Evolutionary conservation across 225 moss, liverwort and hornwort genomes (phyloP).

Genomic region (Pseudisothecium myosuroides): DNA sequence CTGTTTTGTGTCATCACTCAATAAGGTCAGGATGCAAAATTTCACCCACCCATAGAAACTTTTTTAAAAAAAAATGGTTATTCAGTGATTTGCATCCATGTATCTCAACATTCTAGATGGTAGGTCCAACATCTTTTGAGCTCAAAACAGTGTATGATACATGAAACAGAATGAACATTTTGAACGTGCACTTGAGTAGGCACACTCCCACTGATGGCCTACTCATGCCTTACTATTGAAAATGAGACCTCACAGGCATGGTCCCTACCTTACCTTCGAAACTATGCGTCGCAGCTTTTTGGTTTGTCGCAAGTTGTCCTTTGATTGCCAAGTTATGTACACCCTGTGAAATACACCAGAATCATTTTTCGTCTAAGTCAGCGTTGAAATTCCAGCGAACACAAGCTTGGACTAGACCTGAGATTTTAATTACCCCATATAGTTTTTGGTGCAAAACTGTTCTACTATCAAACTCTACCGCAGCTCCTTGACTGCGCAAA

Average conservation of each 20-base stretch:
- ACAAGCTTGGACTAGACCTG: not conserved
- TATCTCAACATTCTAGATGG: not conserved
- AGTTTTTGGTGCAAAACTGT: not conserved
- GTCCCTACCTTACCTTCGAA: not conserved
- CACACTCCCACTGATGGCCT: not conserved
- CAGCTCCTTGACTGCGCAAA: not conserved
- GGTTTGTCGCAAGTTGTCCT: not conserved
- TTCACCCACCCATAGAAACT: too few relatives aligned
- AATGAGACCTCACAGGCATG: not conserved
- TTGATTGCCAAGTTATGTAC: not conserved
- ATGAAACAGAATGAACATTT: not conserved
- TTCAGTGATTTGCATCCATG: not conserved
- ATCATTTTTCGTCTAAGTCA: not conserved
- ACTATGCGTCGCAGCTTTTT: not conserved
- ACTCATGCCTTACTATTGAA: not conserved
- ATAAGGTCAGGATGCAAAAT: not conserved
- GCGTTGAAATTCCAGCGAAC: not conserved
- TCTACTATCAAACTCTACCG: not conserved
- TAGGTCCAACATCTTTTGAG: not conserved
- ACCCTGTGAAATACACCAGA: not conserved
- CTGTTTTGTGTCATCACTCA: not conserved
- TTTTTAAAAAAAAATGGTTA: too few relatives aligned
- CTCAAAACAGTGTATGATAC: not conserved
- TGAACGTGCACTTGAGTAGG: not conserved
- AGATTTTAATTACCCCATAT: not conserved